A percentile compares a stretch with the other conserved stretches of the same genome.
phyloP scores from a whole-genome alignment of 306 rosid genomes.

The Styphnolobium japonicum region DNA sequence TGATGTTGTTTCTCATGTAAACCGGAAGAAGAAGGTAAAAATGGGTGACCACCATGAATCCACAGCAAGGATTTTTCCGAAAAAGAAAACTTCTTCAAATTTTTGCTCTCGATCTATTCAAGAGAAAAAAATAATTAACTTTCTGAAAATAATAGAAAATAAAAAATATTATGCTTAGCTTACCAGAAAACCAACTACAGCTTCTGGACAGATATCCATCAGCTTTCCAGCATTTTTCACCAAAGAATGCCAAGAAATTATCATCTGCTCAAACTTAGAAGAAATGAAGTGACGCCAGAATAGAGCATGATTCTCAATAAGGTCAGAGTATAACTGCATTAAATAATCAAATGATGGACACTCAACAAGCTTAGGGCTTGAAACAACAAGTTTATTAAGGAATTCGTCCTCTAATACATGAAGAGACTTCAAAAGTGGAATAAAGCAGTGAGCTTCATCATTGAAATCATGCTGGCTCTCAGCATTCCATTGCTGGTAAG shows the following conservation, averaged over 20 bases:
- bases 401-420: slow-evolving; percentile 60
- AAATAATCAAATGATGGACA: slow-evolving; percentile 47
- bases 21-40: slow-evolving; percentile 55
- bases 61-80: slow-evolving; percentile 74
- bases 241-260: slow-evolving; percentile 65
- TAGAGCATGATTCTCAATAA: slow-evolving; percentile 61
- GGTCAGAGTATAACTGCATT: slow-evolving; percentile 48
- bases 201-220: slow-evolving; percentile 49
- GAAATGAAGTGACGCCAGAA: slow-evolving; percentile 57
- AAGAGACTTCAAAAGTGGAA: slow-evolving; percentile 51
- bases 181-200: slow-evolving; percentile 60
- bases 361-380: slow-evolving; percentile 50
- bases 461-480: slow-evolving; percentile 38
- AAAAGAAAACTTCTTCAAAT: slow-evolving; percentile 34
- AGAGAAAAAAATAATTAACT: slow-evolving; percentile 5
- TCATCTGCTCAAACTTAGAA: slow-evolving; percentile 44
- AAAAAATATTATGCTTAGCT: slow-evolving; percentile 17
- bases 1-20: slow-evolving; percentile 54
- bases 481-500: slow-evolving; percentile 55
- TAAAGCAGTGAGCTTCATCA: slow-evolving; percentile 28
- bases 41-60: slow-evolving; percentile 91
- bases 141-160: neutral
- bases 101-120: slow-evolving; percentile 53
- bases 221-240: slow-evolving; percentile 56
- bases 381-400: slow-evolving; percentile 48